phyloP scores from a whole-genome alignment of 2,329 filamentous ascomycete genomes.

The Arthrobotrys entomopaga region DNA sequence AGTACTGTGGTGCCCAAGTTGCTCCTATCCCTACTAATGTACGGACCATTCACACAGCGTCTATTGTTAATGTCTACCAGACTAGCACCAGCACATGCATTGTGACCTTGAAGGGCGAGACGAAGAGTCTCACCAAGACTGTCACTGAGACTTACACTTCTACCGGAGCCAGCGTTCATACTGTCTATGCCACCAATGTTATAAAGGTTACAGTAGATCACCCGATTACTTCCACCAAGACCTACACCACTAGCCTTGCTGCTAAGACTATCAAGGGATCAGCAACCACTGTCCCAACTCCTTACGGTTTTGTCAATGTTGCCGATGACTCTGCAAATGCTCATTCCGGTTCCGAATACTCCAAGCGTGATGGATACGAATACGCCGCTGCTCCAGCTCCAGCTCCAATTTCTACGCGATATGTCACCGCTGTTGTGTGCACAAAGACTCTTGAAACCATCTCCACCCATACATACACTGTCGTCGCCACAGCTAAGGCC shows the following conservation, averaged over 20 bases:
- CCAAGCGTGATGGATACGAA: slow-evolving; percentile 14
- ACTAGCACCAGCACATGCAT: slow-evolving; percentile 8
- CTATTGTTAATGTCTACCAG: slow-evolving; percentile 14
- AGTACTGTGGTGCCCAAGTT: slow-evolving; percentile 28
- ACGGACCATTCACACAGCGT: slow-evolving; percentile 7
- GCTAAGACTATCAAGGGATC: slow-evolving; percentile 3
- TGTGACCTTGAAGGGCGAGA: slow-evolving; percentile 29
- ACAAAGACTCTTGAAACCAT: slow-evolving; percentile 42
- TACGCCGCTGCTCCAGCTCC: background rate
- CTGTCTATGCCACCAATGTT: slow-evolving; percentile 26
- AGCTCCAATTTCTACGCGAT: background rate
- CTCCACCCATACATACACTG: slow-evolving; percentile 28
- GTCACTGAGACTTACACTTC: slow-evolving; percentile 35
- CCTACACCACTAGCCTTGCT: slow-evolving; percentile 9
- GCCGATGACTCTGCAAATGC: slow-evolving; percentile 28
- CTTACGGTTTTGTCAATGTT: slow-evolving; percentile 34
- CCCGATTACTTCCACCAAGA: slow-evolving; percentile 15
- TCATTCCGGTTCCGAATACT: background rate
- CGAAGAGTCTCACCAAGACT: slow-evolving; percentile 26
- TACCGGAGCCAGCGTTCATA: slow-evolving; percentile 24
- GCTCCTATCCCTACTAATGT: slow-evolving; percentile 17
- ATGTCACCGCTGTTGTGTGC: slow-evolving; percentile 38
- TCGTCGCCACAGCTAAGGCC: slow-evolving; percentile 4
- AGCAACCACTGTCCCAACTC: slow-evolving; percentile 24
- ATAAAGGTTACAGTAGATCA: slow-evolving; percentile 28